Evolutionary conservation across 768 basidiomycete genomes (phyloP).

Genomic region (Termitomyces sp.): DNA sequence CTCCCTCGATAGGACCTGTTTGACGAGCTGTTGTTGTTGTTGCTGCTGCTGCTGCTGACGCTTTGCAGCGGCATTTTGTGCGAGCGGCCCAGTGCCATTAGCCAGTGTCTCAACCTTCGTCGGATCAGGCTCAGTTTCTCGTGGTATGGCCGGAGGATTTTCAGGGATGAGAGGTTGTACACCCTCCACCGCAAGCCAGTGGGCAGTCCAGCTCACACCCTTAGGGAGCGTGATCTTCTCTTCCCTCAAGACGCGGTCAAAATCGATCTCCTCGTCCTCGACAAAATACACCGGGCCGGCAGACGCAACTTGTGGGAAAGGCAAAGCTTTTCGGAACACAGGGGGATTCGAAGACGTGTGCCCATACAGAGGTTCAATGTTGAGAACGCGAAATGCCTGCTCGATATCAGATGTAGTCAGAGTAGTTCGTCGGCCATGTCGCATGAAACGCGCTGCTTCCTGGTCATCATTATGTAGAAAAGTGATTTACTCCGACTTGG

Average conservation of each 20-base stretch:
- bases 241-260: conserved; percentile 83
- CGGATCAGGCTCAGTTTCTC: conserved; percentile 22
- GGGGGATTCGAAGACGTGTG: conserved; percentile 64
- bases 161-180: conserved; percentile 51
- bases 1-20: conserved; percentile 89
- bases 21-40: conserved; percentile 73
- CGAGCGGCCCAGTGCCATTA: conserved; percentile 14
- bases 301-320: conserved; percentile 41
- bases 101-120: conserved; percentile 23
- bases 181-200: conserved; percentile 98
- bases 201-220: conserved; percentile 84
- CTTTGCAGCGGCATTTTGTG: conserved; percentile 21
- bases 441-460: conserved; percentile 97
- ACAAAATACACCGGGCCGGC: conserved; percentile 84
- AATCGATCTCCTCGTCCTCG: conserved; percentile 97
- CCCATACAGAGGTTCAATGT: conserved; percentile 94
- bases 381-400: conserved; percentile 87
- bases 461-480: conserved; percentile 24
- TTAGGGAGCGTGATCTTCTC: conserved; percentile 80
- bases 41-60: conserved; percentile 41
- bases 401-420: conserved; percentile 90
- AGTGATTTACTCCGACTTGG: neutral
- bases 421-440: conserved; percentile 87
- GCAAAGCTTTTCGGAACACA: conserved; percentile 53
- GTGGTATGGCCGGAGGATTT: conserved; percentile 17